These are phyloP conservation scores for Nannochloropsis gaditana DNA, from an alignment of 108 stramenopile genomes.

Conservation along the genomic window DNA sequence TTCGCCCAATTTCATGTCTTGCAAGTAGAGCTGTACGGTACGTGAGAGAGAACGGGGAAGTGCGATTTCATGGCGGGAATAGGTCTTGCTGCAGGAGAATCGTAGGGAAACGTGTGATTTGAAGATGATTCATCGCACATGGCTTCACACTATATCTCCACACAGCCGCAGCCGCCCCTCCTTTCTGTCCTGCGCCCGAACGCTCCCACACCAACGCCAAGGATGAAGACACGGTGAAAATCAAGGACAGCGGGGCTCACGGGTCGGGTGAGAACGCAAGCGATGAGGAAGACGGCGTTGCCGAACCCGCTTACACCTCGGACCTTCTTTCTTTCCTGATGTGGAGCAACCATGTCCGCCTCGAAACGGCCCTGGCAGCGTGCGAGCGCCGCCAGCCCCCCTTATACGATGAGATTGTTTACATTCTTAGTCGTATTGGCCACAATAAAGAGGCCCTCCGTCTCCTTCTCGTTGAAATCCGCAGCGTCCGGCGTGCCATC, in stretches of 20 bases:
- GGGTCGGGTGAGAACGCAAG: not conserved
- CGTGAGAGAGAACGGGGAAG: not conserved
- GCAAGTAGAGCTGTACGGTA: slow-evolving; percentile 21
- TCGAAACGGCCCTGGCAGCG: slow-evolving; percentile 38
- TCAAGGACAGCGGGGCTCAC: too few species aligned
- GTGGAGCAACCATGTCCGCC: not conserved
- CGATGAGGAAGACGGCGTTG: not conserved
- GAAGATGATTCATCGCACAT: too few species aligned
- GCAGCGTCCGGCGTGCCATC: slow-evolving; percentile 47
- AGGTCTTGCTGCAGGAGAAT: too few species aligned
- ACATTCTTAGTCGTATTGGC: slow-evolving; percentile 45
- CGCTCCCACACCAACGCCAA: not conserved
- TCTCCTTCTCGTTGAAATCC: slow-evolving; percentile 30
- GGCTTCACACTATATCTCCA: too few species aligned
- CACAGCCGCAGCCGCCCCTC: slow-evolving; percentile 18
- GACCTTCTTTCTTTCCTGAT: not conserved
- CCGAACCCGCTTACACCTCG: not conserved
- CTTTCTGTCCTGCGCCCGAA: not conserved
- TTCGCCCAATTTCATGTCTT: not conserved
- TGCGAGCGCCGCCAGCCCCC: slow-evolving; percentile 49
- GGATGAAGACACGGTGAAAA: too few species aligned
- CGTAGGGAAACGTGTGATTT: too few species aligned
- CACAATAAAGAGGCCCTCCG: not conserved
- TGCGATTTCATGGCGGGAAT: not conserved
- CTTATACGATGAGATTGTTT: slow-evolving; percentile 54